Evolutionary conservation across 1,284 basidiomycete genomes (phyloP).

Genomic region (Ustilago trichophora): DNA sequence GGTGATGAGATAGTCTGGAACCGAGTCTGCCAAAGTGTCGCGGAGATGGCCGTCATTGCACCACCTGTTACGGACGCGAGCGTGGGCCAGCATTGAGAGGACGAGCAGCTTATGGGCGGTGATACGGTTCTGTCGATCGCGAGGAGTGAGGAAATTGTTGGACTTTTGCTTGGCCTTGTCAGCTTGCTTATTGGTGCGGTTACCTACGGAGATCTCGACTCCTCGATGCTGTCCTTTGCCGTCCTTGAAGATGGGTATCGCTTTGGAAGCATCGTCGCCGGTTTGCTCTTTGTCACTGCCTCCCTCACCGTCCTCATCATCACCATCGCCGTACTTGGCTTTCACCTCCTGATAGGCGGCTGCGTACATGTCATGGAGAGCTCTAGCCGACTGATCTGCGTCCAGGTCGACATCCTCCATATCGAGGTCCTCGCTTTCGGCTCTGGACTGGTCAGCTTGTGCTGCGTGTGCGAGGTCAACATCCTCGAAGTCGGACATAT

Average conservation of each 20-base stretch:
- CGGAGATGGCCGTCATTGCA: conserved; percentile 83
- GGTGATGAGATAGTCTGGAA: conserved; percentile 54
- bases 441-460: conserved; percentile 6
- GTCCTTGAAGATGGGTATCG: conserved; percentile 50
- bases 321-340: conserved; percentile 19
- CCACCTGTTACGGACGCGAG: conserved; percentile 81
- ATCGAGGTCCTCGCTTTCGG: conserved; percentile 31
- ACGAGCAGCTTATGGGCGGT: conserved; percentile 62
- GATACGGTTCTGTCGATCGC: conserved; percentile 58
- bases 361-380: conserved; percentile 47
- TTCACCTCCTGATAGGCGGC: conserved; percentile 46
- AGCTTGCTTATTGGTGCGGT: conserved; percentile 14
- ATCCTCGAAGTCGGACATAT: conserved; percentile 49
- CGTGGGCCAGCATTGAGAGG: conserved; percentile 79
- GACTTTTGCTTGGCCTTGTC: conserved; percentile 38
- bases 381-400: conserved; percentile 14
- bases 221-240: conserved; percentile 53
- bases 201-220: conserved; percentile 45
- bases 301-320: conserved; percentile 14
- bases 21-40: conserved; percentile 54
- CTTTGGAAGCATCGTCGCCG: conserved; percentile 7
- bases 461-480: conserved; percentile 30
- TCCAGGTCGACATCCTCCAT: conserved; percentile 58
- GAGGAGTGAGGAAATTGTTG: conserved; percentile 54
- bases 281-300: conserved; percentile 15